Evolutionary conservation across 805 yeast species (phyloP).

Genomic region (Cyberlindnera nakhonratchasimensis): DNA sequence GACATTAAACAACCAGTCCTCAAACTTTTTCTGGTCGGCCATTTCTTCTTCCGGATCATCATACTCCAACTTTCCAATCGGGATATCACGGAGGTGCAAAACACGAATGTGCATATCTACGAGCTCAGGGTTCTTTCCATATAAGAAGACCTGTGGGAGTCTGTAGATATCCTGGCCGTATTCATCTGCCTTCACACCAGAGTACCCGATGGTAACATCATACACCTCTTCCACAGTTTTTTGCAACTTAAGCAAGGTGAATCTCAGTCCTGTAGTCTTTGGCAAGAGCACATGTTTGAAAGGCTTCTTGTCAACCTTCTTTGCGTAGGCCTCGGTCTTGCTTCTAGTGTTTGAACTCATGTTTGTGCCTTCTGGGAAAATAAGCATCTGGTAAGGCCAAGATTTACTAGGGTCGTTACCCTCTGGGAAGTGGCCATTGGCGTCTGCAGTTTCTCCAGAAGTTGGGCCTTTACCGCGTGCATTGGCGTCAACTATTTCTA

Average conservation of each 20-base stretch:
- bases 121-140: slow-evolving; percentile 66
- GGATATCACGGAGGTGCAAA: slow-evolving; percentile 57
- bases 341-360: slow-evolving; percentile 60
- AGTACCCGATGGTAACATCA: slow-evolving; percentile 81
- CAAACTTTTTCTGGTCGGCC: slow-evolving; percentile 46
- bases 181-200: slow-evolving; percentile 58
- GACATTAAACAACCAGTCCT: slow-evolving; percentile 65
- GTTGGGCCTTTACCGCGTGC: slow-evolving; percentile 56
- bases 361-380: slow-evolving; percentile 96
- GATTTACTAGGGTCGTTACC: slow-evolving; percentile 29
- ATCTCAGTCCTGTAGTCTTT: slow-evolving; percentile 73
- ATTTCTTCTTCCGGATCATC: slow-evolving; percentile 41
- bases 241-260: slow-evolving; percentile 54
- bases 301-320: slow-evolving; percentile 43
- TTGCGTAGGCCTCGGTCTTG: slow-evolving; percentile 56
- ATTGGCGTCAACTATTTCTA: slow-evolving; percentile 57
- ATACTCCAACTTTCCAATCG: slow-evolving; percentile 48
- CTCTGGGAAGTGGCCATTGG: slow-evolving; percentile 28
- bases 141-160: slow-evolving; percentile 56
- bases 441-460: slow-evolving; percentile 32
- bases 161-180: slow-evolving; percentile 79
- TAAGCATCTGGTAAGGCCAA: slow-evolving; percentile 65
- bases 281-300: slow-evolving; percentile 76
- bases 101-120: slow-evolving; percentile 66
- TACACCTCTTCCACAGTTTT: slow-evolving; percentile 57